A percentile compares a stretch with the other conserved stretches of the same genome.
Conservation (phyloP, 805 yeast genomes). For the Saccharomycopsis selenospora region DNA sequence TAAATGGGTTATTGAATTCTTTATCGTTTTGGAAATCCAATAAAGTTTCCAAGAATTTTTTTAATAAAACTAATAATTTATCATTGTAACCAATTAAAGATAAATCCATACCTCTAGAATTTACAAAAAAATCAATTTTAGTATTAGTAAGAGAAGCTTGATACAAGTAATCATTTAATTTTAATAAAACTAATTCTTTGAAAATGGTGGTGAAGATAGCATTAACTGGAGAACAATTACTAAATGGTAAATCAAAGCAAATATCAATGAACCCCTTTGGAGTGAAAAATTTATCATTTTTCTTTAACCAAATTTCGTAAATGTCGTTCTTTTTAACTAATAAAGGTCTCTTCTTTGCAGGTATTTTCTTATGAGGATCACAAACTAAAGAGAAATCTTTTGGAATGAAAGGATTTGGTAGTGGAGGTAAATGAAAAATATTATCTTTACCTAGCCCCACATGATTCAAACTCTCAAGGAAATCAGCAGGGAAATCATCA, state of each 20-base stretch:
- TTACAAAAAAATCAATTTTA: constrained; percentile 45
- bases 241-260: constrained; percentile 56
- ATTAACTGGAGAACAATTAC: constrained; percentile 51
- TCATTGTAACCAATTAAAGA: constrained; percentile 77
- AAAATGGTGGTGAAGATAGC: constrained; percentile 54
- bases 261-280: constrained; percentile 76
- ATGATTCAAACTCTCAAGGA: constrained; percentile 31
- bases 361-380: constrained; percentile 1
- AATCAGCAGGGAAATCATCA: constrained; percentile 35
- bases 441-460: constrained; percentile 32
- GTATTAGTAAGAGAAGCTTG: constrained; percentile 82
- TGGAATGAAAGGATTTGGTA: constrained; percentile 75
- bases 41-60: constrained; percentile 50
- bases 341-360: constrained; percentile 48
- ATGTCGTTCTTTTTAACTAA: constrained; percentile 43
- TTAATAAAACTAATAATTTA: constrained; percentile 58
- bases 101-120: constrained; percentile 65
- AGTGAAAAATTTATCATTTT: constrained; percentile 80
- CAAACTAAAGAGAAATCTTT: constrained; percentile 56
- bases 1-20: constrained; percentile 27
- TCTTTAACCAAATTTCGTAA: constrained; percentile 72
- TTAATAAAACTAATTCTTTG: constrained; percentile 68
- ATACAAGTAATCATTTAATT: constrained; percentile 67
- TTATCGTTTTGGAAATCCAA: constrained; percentile 22
- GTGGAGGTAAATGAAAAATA: constrained; percentile 45